These are phyloP conservation scores for Silene vulgaris DNA, from an alignment of 179 eudicot species.

Conservation along the genomic window DNA sequence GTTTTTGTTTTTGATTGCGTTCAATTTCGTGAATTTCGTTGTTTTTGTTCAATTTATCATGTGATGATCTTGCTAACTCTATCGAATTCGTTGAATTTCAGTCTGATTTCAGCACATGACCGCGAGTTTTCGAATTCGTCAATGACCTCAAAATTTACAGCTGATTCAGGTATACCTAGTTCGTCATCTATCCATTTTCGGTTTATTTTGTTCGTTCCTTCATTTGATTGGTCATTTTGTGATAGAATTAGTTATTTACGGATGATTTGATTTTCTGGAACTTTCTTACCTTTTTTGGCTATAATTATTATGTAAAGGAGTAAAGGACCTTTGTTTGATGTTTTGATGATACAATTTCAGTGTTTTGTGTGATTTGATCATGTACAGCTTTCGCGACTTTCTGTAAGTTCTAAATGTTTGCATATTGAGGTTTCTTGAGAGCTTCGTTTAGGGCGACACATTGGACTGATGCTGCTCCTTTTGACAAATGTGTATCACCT, in stretches of 20 bases:
- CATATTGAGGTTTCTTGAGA: neutral
- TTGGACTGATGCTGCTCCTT: neutral
- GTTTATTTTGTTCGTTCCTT: neutral
- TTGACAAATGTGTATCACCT: neutral
- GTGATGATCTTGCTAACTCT: neutral
- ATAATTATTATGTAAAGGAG: neutral
- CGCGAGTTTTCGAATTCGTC: neutral
- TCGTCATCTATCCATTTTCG: neutral
- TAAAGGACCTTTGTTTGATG: neutral
- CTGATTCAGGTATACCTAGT: neutral
- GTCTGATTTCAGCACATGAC: neutral
- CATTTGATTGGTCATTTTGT: neutral
- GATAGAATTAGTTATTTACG: neutral
- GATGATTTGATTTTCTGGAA: neutral
- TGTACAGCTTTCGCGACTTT: neutral
- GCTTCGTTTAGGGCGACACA: neutral
- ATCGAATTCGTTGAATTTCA: neutral
- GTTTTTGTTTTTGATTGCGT: neutral
- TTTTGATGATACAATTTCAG: too few relatives aligned
- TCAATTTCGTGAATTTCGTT: neutral
- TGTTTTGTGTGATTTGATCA: neutral
- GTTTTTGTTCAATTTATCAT: neutral
- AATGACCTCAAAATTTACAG: too few relatives aligned
- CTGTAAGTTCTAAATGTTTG: neutral
- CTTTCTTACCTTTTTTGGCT: neutral